phyloP scores from a whole-genome alignment of 768 basidiomycete species.

The Rhizopogon sp. region DNA sequence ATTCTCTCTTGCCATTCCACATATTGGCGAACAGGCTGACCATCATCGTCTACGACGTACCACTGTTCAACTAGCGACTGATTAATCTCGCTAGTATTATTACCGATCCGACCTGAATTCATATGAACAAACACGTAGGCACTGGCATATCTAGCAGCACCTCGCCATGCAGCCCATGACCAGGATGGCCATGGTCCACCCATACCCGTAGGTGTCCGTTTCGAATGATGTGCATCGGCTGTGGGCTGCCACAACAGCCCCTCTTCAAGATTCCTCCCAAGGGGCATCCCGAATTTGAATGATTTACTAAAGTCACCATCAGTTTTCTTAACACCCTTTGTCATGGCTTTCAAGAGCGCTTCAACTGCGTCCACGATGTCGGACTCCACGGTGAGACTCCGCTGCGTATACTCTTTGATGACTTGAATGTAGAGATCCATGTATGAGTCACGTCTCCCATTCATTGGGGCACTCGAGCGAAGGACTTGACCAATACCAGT shows the following conservation, averaged over 20 bases:
- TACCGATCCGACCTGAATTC: neutral
- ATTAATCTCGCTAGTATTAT: neutral
- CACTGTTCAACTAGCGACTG: slow-evolving; percentile 14
- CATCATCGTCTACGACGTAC: slow-evolving; percentile 7
- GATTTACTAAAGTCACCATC: too few relatives aligned
- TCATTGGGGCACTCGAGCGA: too few relatives aligned
- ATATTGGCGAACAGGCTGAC: slow-evolving; percentile 1
- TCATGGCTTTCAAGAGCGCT: too few relatives aligned
- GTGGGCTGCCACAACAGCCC: slow-evolving; percentile 17
- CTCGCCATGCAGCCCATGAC: slow-evolving; percentile 21
- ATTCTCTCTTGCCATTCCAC: neutral
- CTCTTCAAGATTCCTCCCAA: slow-evolving; percentile 8
- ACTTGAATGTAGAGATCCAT: too few relatives aligned
- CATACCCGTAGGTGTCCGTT: slow-evolving; percentile 2
- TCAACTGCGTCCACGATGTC: too few relatives aligned
- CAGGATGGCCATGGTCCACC: slow-evolving; percentile 13
- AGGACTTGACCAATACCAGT: too few relatives aligned
- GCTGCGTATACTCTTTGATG: too few relatives aligned
- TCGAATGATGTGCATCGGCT: slow-evolving; percentile 3
- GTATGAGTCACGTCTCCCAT: too few relatives aligned
- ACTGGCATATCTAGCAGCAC: slow-evolving; percentile 7
- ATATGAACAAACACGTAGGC: neutral
- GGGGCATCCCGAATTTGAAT: neutral
- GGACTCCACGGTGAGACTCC: too few relatives aligned
- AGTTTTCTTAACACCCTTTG: too few relatives aligned